phyloP scores from a whole-genome alignment of 306 rosid genomes.

The Gastrolobium villosum region DNA sequence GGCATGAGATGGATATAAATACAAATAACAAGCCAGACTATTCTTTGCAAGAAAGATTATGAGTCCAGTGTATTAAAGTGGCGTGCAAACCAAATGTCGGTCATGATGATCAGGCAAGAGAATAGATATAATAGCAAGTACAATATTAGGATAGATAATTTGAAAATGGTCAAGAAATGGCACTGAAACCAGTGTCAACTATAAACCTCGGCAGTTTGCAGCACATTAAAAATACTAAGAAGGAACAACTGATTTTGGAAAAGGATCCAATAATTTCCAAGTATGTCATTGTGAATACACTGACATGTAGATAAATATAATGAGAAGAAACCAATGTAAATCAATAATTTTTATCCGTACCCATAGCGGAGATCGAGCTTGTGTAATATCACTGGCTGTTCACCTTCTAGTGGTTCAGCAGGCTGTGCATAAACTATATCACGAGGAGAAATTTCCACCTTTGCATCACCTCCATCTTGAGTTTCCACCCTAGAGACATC shows the following conservation, averaged over 20 bases:
- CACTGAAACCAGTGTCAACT: conserved; percentile 1
- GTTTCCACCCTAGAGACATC: conserved; percentile 87
- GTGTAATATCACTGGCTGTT: conserved; percentile 74
- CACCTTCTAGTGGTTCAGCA: conserved; percentile 80
- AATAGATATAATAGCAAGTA: conserved; percentile 27
- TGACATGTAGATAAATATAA: not conserved
- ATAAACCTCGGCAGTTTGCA: conserved; percentile 16
- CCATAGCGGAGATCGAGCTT: conserved; percentile 98
- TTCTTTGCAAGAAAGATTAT: conserved; percentile 14
- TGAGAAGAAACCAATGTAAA: conserved; percentile 36
- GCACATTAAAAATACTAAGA: conserved; percentile 25
- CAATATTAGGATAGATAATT: conserved; percentile 3
- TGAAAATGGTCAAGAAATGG: conserved; percentile 37
- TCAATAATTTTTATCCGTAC: conserved; percentile 57
- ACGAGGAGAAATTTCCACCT: conserved; percentile 94
- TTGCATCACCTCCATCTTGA: conserved; percentile 98
- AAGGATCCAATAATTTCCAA: conserved; percentile 22
- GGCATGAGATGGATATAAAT: conserved; percentile 36
- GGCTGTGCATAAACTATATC: conserved; percentile 87
- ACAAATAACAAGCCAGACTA: conserved; percentile 19
- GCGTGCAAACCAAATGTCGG: conserved; percentile 30
- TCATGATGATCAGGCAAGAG: conserved; percentile 28
- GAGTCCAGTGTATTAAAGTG: conserved; percentile 16
- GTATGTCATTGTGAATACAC: conserved; percentile 2
- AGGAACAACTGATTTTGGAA: conserved; percentile 3